phyloP scores from a whole-genome alignment of 345 rosid species.

The Euphorbia lathyris region DNA sequence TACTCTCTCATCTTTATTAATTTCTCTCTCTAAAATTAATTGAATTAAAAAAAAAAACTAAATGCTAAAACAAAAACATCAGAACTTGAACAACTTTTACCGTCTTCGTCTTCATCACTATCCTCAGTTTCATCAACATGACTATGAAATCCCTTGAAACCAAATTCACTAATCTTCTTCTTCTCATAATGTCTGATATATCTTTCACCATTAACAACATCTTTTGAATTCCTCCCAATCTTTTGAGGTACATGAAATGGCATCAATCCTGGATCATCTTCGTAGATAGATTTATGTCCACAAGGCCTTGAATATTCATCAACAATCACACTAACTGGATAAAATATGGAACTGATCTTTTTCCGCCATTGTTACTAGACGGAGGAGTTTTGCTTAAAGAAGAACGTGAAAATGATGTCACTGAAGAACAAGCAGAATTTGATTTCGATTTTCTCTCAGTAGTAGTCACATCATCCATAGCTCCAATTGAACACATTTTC shows the following conservation, averaged over 20 bases:
- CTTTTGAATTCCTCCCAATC: slow-evolving; percentile 16
- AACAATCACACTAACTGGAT: slow-evolving; percentile 61
- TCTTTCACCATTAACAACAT: slow-evolving; percentile 16
- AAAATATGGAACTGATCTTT: slow-evolving; percentile 61
- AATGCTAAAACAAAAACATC: slow-evolving; percentile 92
- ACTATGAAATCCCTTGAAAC: slow-evolving; percentile 26
- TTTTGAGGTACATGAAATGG: slow-evolving; percentile 13
- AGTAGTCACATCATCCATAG: slow-evolving; percentile 55
- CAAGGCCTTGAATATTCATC: slow-evolving; percentile 63
- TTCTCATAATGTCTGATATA: slow-evolving; percentile 24
- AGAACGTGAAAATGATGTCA: slow-evolving; percentile 55
- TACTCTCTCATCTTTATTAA: no score
- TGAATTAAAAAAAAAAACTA: no score
- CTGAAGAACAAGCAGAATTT: slow-evolving; percentile 33
- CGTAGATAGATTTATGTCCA: slow-evolving; percentile 47
- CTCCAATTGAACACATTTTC: slow-evolving; percentile 62
- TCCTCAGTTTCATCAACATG: slow-evolving; percentile 12
- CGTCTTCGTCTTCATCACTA: slow-evolving; percentile 42
- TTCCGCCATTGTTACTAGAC: slow-evolving; percentile 25
- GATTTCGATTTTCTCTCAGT: slow-evolving; percentile 45
- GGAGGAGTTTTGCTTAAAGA: slow-evolving; percentile 53
- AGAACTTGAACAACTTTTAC: slow-evolving; percentile 65
- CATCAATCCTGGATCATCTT: slow-evolving; percentile 38
- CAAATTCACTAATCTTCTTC: slow-evolving; percentile 28
- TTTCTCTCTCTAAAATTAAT: no score